These are phyloP conservation scores for Penicillium lividum DNA, from an alignment of 495 filamentous ascomycete species.

Conservation along the genomic window DNA sequence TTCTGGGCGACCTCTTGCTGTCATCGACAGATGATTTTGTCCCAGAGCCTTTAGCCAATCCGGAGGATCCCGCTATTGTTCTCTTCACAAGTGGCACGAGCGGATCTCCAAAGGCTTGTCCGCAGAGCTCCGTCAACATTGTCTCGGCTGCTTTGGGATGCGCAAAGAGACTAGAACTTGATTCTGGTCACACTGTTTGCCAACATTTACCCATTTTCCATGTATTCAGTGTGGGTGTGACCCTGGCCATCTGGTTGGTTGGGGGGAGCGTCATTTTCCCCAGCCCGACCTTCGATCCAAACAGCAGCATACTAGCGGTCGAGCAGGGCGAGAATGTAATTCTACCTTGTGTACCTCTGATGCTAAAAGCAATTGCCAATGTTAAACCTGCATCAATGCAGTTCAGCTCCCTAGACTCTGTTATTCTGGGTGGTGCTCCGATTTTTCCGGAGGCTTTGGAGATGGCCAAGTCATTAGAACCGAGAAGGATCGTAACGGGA, in stretches of 20 bases:
- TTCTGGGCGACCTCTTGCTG: background rate
- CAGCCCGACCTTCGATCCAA: conserved; percentile 32
- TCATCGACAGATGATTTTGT: background rate
- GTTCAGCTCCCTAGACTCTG: conserved; percentile 16
- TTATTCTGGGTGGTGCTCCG: conserved; percentile 34
- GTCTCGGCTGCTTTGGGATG: conserved; percentile 20
- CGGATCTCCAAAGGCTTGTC: conserved; percentile 39
- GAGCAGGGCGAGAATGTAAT: conserved; percentile 27
- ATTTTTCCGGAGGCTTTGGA: conserved; percentile 31
- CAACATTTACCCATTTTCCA: conserved; percentile 41
- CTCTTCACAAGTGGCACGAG: conserved; percentile 45
- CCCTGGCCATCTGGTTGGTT: conserved; percentile 31
- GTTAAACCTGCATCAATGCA: conserved; percentile 8
- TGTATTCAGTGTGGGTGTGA: conserved; percentile 35
- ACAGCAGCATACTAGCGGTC: conserved; percentile 31
- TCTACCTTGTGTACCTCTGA: conserved; percentile 36
- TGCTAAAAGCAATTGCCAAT: conserved; percentile 30
- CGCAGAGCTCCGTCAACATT: conserved; percentile 28
- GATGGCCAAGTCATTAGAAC: conserved; percentile 25
- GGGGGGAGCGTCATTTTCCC: conserved; percentile 38
- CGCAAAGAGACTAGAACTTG: conserved; percentile 15
- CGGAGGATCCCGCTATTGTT: conserved; percentile 23
- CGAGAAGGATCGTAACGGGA: conserved; percentile 25
- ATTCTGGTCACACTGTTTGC: conserved; percentile 22
- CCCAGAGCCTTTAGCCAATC: background rate